Base-by-base conservation (phyloP, 2,329 filamentous ascomycete species). In the Lizonia empirigonia region DNA sequence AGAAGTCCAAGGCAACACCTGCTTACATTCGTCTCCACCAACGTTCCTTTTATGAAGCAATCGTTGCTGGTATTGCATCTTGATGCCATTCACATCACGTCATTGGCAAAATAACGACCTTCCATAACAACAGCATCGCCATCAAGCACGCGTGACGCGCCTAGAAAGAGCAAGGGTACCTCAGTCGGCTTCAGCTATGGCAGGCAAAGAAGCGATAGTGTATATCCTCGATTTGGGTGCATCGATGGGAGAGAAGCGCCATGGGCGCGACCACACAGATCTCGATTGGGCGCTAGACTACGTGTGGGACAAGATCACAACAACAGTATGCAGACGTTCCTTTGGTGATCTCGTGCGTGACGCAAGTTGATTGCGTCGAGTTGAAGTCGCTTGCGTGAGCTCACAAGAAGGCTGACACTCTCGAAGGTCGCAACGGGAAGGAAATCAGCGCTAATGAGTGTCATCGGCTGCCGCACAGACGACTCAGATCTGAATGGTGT, bases 201-300 rank as follows among this genome's bases (percentile, higher is more conserved):
- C 91, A 9, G 86, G 89, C 56, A 99, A 99, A 73, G 91, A 97
- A 77, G 91, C 91, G 7, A 94, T 88, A 0, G 84, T 97, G 34
- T 99, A 94, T 73, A 88, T 99, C 62, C 76, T 99, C 54, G 94
- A 99, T 75, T 79, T 97, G 19, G 92, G 91, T 50, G 80, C 78
- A 66, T 89, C 92, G n/a, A 97, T 96, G 89, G 87, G 81, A 50
- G 79, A 88, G 68, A 82, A 79, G 63, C 83, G 85, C 62, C 81
- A 84, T 75, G 90, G 88, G 20, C 85, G 94, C 60, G 70, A 78
- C 16, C 84, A 93, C 70, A 88, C 88, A 3, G 89, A 97, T 70
- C 82, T 99, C 15, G 90, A 97, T 54, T 99, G 88, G 85, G 84
- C 85, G 38, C 86, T 97, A 85, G 85, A 85, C 56, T 99, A 96